Evolutionary conservation across 2,329 filamentous ascomycete species (phyloP), one percentile per base, ranked within the genome.

Genomic region (Monilinia polystroma): DNA sequence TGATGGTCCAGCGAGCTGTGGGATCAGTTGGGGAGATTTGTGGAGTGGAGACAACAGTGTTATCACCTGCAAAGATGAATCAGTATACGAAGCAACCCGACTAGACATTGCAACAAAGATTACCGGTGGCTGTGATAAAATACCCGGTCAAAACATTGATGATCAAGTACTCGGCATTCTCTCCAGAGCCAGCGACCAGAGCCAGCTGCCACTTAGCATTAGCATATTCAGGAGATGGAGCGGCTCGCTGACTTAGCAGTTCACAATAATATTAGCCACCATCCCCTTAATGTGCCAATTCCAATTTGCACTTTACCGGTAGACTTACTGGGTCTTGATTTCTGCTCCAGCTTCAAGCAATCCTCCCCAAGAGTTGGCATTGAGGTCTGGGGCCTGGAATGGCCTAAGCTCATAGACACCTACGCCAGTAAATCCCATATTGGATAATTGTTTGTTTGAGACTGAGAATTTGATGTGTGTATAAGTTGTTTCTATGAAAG

Each of bases 331-430:
- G 14, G 60, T 63, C 29, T 11, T 54, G 38, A 63, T 47, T 2
- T 16, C 60, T 10, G 60, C 60, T n/a, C 60, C 60, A 43, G 60
- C 18, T 32, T 29, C 12, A 20, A 55, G 49, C 10, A n/a, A 3
- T 3, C 60, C 60, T 0, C 43, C 49, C 60, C 60, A 63, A 1
- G 60, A 10, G 32, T 55, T 55, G 49, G 43, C n/a, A 11, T 63
- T 55, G 35, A 63, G 60, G 18, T 35, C 29, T 23, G 60, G 60
- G 32, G 60, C 60, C 60, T 63, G 60, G 23, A 16, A 63, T 54
- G 60, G 60, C 35, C 41, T 26, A 11, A 63, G 54, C 38, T 63
- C 60, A 8, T 63, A 63, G 49, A 20, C 38, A 43, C 60, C 60
- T 11, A 23, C 23, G 18, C 60, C 60, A 4, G 18, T 43, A 18